Base-by-base conservation (phyloP, 1,139 yeast species). In the Lodderomyces theae region DNA sequence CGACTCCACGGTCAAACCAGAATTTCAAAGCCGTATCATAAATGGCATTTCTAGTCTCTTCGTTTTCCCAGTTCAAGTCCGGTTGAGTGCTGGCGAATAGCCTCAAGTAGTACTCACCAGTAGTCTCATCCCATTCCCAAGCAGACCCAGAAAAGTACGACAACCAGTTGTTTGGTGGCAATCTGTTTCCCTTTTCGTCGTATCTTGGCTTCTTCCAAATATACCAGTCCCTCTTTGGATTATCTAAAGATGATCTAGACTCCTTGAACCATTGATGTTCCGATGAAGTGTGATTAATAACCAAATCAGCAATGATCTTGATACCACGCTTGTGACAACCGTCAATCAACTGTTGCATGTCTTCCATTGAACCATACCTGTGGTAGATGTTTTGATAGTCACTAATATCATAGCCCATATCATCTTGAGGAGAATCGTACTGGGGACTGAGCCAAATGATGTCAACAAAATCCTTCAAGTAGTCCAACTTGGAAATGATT, bases 351-450 rank as follows among this genome's bases (percentile, higher is more conserved):
- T 28, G 24, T 48, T 75, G 74, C 72, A 74, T 69, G 49, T 74
- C 80, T 39, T 70, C 69, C 57, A 77, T 55, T 9, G 79, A 68
- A 36, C 84, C 84, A 53, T 76, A 79, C 46, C 63, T 63, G 4
- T 77, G 73, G 54, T 77, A 70, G 29, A 79, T 67, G 12, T 59
- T 66, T 51, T 74, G 67, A 55, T 79, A 79, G 57, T 79, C 73
- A 28, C 75, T 61, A 49, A 79, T 75, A 52, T 79, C 84, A 54
- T 79, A 79, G 2, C 84, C 84, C 83, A 79, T 78, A 51, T 79
- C 84, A 35, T 73, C 75, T 51, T 74, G 79, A 3, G 84, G 84
- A 2, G 80, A 74, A 46, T 74, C 79, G 57, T 68, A 77, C 65
- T 74, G 72, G 29, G 84, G 84, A 22, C 76, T 72, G 44, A 78